Percentiles rank a stretch among this genome's conserved stretches.
phyloP scores from a whole-genome alignment of 441 rosid species.

The Flueggea neowawraea region DNA sequence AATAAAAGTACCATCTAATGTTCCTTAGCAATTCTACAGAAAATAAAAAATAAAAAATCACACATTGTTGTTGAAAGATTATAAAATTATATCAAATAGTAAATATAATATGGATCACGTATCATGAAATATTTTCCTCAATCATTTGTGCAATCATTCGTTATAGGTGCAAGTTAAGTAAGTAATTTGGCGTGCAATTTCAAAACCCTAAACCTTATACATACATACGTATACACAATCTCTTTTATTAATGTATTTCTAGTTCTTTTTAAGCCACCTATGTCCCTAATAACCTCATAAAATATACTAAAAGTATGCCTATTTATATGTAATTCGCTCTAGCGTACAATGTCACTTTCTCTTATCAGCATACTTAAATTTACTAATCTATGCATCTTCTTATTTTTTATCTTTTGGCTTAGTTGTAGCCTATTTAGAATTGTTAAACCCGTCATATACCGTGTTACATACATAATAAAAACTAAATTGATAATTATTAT shows the following conservation, averaged over 20 bases:
- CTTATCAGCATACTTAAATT: background rate
- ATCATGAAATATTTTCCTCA: slow-evolving; percentile 15
- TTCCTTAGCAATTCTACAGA: slow-evolving; percentile 10
- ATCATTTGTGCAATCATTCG: background rate
- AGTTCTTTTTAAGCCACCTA: background rate
- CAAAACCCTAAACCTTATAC: background rate
- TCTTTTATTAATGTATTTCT: background rate
- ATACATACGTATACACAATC: background rate
- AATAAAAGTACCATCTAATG: slow-evolving; percentile 13
- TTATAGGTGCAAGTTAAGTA: background rate
- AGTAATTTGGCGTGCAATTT: background rate
- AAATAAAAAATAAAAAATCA: background rate
- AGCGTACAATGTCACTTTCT: background rate
- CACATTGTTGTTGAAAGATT: background rate
- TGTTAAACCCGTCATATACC: too few relatives aligned
- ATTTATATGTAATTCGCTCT: background rate
- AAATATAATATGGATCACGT: background rate
- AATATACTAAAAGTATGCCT: background rate
- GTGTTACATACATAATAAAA: too few relatives aligned
- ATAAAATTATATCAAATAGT: background rate
- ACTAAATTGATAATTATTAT: too few relatives aligned
- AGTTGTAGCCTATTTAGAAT: too few relatives aligned
- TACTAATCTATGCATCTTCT: too few relatives aligned
- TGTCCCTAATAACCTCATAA: background rate
- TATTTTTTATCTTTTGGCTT: too few relatives aligned